Evolutionary conservation across 2,329 filamentous ascomycete genomes (phyloP).

Genomic region (Zymoseptoria brevis): DNA sequence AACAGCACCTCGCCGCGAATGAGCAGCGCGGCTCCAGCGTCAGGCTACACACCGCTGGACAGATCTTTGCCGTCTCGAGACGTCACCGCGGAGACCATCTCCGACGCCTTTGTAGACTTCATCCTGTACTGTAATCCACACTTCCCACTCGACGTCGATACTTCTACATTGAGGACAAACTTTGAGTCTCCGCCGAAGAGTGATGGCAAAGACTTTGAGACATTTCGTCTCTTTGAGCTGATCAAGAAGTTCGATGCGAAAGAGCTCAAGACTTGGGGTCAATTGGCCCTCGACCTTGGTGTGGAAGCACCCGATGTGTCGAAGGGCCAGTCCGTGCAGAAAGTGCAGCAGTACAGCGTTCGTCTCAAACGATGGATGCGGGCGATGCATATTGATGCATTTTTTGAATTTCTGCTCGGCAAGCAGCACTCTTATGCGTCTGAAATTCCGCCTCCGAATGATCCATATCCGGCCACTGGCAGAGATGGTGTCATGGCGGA

Average conservation of each 20-base stretch:
- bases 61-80: constrained; percentile 56
- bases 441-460: constrained; percentile 58
- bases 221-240: constrained; percentile 67
- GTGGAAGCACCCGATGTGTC: constrained; percentile 75
- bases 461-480: constrained; percentile 55
- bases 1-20: constrained; percentile 14
- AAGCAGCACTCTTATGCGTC: constrained; percentile 74
- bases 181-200: constrained; percentile 78
- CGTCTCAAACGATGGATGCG: constrained; percentile 94
- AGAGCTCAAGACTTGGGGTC: constrained; percentile 88
- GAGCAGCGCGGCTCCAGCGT: constrained; percentile 10
- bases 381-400: constrained; percentile 89
- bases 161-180: constrained; percentile 60
- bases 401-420: constrained; percentile 80
- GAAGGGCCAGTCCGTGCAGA: constrained; percentile 75
- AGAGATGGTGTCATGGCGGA: constrained; percentile 78
- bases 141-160: constrained; percentile 62
- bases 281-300: constrained; percentile 76
- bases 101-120: constrained; percentile 75
- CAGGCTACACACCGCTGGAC: constrained; percentile 36
- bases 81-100: constrained; percentile 63
- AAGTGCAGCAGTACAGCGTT: constrained; percentile 91
- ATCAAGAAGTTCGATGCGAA: constrained; percentile 70
- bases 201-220: constrained; percentile 77
- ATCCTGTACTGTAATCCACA: constrained; percentile 87